Evolutionary conservation across 176 grass and related monocot genomes (phyloP), one percentile per base, ranked within the genome.

Genomic region (Rhynchospora breviuscula): DNA sequence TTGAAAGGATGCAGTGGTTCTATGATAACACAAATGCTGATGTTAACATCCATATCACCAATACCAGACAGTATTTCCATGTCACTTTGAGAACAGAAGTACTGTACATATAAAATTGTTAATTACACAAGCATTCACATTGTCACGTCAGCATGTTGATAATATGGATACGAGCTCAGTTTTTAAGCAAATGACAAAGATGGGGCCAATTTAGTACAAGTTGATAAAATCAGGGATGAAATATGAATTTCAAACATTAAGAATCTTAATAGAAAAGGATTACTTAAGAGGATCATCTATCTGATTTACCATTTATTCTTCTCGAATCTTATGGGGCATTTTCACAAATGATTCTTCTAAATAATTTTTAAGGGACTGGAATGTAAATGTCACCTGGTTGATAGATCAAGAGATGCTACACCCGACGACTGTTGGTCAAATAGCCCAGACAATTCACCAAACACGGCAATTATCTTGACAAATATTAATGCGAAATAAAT

Each of bases 341-440:
- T 78, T 14, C 29, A 57, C 73, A 57, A 71, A 33, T 56, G 14
- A 0, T 57, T 78, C 33, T 78, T 25, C 73, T 57, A 31, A 18
- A 18, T 40, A 47, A 45, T 81, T 22, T 72, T 7, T 60, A 15
- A 29, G 18, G 8, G 65, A 86, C 80, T 74, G 79, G 51, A 57
- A 57, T 8, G 29, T 57, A 69, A 85, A n/a, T 2, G 43, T 49
- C 88, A 95, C 96, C 96, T 99, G 93, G 84, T 87, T 87, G 64
- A 99, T 81, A 84, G 89, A 78, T 99, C 93, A 3, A 99, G 35
- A 80, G 86, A 82, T 14, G 91, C 84, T 11, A 93, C 75, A 75
- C 93, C 96, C 73, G 86, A 87, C 46, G 87, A 85, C 83, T 99
- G 91, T 74, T 95, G 93, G 47, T 99, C 96, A 83, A 87, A 91